Conservation (phyloP, 2,329 filamentous ascomycete genomes). For the Cytospora leucostoma region DNA sequence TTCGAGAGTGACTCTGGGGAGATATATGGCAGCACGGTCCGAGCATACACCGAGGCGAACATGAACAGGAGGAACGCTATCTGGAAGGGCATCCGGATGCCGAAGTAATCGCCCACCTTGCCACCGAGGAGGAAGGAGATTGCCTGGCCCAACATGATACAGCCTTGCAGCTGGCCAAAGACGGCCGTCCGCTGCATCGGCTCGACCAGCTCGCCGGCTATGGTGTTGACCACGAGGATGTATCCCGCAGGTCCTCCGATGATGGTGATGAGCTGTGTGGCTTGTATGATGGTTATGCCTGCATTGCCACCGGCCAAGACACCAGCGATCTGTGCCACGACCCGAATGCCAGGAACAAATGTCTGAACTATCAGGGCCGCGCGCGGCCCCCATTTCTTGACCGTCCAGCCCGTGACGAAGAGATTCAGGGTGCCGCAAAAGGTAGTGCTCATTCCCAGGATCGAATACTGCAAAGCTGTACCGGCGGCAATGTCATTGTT, state of each 20-base stretch:
- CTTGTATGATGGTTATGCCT: conserved; percentile 70
- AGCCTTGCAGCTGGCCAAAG: conserved; percentile 66
- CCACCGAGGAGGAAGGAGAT: conserved; percentile 66
- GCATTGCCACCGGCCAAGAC: conserved; percentile 60
- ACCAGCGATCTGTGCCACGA: conserved; percentile 64
- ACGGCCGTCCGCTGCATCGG: conserved; percentile 62
- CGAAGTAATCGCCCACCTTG: conserved; percentile 62
- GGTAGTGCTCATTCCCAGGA: conserved; percentile 67
- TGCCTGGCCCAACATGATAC: conserved; percentile 66
- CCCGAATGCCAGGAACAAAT: conserved; percentile 63
- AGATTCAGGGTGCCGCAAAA: conserved; percentile 65
- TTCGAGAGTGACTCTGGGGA: conserved; percentile 44
- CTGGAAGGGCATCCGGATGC: conserved; percentile 65
- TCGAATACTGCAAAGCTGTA: conserved; percentile 63
- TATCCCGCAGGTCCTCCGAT: conserved; percentile 70
- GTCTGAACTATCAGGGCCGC: conserved; percentile 63
- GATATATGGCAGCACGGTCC: conserved; percentile 51
- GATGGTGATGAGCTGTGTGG: conserved; percentile 67
- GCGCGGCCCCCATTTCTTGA: conserved; percentile 67
- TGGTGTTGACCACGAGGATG: conserved; percentile 68
- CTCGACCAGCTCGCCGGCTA: conserved; percentile 65
- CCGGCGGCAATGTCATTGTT: conserved; percentile 63
- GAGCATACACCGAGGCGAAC: conserved; percentile 45
- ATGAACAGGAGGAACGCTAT: conserved; percentile 61
- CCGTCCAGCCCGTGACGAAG: conserved; percentile 66